These are phyloP conservation scores for Castanea sativa DNA, from an alignment of 306 rosid genomes.

Conservation along the genomic window DNA sequence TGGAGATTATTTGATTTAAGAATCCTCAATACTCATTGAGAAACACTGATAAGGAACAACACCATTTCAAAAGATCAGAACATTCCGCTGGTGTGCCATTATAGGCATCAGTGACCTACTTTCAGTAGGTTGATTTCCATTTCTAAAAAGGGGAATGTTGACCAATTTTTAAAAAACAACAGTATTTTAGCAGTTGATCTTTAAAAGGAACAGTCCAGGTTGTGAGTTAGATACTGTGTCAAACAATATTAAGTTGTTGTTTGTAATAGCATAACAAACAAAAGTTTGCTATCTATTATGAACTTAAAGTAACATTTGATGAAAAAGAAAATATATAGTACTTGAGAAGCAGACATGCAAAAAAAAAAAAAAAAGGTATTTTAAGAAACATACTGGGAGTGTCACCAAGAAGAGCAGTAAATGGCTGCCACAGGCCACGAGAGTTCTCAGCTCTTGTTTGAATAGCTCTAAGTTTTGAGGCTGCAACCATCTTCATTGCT, in stretches of 20 bases:
- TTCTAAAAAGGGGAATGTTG: neutral
- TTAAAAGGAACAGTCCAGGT: neutral
- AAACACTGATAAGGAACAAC: neutral
- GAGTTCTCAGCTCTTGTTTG: slow-evolving; percentile 85
- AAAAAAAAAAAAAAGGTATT: neutral
- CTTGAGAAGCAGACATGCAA: neutral
- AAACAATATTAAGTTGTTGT: no score
- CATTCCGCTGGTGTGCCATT: neutral
- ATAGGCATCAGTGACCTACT: neutral
- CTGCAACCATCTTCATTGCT: slow-evolving; percentile 99
- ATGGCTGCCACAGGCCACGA: slow-evolving; percentile 98
- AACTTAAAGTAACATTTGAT: neutral
- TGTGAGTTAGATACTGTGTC: no score
- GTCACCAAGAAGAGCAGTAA: slow-evolving; percentile 93
- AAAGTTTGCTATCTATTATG: no score
- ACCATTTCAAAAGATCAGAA: neutral
- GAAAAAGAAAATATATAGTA: neutral
- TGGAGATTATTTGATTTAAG: neutral
- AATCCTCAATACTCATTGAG: neutral
- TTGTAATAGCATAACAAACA: no score
- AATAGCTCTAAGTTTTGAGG: slow-evolving; percentile 88
- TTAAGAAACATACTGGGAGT: slow-evolving; percentile 57
- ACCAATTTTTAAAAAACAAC: neutral
- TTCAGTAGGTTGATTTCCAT: neutral
- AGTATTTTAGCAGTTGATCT: neutral